Conservation (phyloP, 2,329 filamentous ascomycete species). For the Emmonsia crescens region DNA sequence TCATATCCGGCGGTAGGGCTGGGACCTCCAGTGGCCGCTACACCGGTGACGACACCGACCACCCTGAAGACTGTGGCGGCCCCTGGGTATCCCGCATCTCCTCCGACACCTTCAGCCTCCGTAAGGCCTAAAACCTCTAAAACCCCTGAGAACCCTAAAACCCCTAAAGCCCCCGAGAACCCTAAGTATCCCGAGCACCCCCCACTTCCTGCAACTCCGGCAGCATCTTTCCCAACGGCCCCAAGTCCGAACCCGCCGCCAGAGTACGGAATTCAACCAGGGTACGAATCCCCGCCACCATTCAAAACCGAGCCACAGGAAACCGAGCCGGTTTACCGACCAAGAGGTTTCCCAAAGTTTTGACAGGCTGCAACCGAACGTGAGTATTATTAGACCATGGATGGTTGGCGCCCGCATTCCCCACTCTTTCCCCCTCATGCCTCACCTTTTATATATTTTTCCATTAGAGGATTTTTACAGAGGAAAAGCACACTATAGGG, state of each 20-base stretch:
- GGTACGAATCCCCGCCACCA: background rate
- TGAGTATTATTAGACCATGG: too few relatives aligned
- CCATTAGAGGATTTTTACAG: too few relatives aligned
- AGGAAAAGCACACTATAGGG: too few relatives aligned
- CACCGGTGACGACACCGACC: background rate
- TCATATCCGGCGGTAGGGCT: background rate
- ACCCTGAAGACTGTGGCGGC: background rate
- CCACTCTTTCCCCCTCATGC: too few relatives aligned
- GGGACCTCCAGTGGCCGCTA: background rate
- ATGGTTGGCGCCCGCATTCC: too few relatives aligned
- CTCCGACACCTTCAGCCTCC: background rate
- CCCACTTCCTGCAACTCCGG: background rate
- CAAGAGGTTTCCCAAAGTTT: background rate
- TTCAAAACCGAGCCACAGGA: background rate
- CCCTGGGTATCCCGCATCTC: background rate
- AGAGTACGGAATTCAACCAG: background rate
- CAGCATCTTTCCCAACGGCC: background rate
- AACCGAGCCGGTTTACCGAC: background rate
- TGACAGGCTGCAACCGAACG: too few relatives aligned
- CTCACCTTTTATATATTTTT: too few relatives aligned
- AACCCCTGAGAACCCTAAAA: background rate
- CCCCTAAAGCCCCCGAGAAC: background rate
- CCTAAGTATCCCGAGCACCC: too few relatives aligned
- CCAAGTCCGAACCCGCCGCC: background rate
- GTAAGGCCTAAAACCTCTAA: too few relatives aligned